Evolutionary conservation across 805 yeast species (phyloP), one percentile per base, ranked within the genome.

Genomic region (Myxozyma udenii): DNA sequence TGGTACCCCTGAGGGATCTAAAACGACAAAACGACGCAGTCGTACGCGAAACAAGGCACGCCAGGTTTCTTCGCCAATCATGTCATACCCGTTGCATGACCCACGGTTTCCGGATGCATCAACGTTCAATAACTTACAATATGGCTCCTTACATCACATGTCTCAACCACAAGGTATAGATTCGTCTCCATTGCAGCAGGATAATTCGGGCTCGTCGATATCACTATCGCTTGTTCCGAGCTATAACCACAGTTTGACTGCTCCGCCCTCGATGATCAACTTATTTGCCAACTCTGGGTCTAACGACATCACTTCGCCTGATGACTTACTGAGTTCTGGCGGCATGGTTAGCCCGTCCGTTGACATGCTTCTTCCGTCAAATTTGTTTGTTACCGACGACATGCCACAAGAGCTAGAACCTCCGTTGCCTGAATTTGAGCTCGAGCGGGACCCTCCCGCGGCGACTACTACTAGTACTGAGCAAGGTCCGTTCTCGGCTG

Each of bases 361-460:
- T 30, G 67, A 69, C 46, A 63, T 64, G 48, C 62, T 70, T 9
- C 52, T 72, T 16, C 76, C 76, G 2, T 62, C 74, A 2, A 61
- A 69, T 45, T 50, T 72, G 41, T 64, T 66, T 44, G 62, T 47
- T 25, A 48, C 51, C 28, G 60, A 55, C 41, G 58, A 53, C 24
- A n/a, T 44, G 24, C 33, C 51, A 24, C 38, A 26, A 25, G 49
- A 46, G 11, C 3, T 33, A 4, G 32, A 14, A 11, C 16, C 28
- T 19, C n/a, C 30, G 12, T 4, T 14, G 23, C 6, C 11, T 12
- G 38, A 5, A 19, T 12, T 7, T 25, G 45, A 21, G 12, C 16
- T 24, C n/a, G 49, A 38, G 2, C 6, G 11, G 1, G 18, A 26
- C 6, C 50, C 32, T 19, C 3, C 33, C n/a, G 33, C 46, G 19